Evolutionary conservation across 148 eudicot genomes (phyloP).

Genomic region (Vaccinium vitisidaea): DNA sequence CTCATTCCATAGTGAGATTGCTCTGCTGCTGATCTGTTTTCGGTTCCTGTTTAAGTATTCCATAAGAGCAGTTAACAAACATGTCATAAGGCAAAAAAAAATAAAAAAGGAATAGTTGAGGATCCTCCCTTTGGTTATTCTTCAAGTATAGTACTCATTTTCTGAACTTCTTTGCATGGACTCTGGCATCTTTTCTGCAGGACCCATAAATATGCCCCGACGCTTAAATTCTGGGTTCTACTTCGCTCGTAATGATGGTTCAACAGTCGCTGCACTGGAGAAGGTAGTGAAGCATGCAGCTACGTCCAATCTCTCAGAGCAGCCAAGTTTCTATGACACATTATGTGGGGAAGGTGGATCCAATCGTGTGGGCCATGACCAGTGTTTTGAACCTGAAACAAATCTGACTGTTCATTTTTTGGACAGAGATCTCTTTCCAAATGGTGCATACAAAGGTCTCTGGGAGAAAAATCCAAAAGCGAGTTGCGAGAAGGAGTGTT

Average conservation of each 20-base stretch:
- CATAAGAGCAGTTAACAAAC: background rate
- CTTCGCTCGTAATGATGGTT: constrained; percentile 67
- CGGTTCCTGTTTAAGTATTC: background rate
- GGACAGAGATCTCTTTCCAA: constrained; percentile 77
- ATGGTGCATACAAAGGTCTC: constrained; percentile 75
- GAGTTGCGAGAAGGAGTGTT: constrained; percentile 63
- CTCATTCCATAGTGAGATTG: background rate
- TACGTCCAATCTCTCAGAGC: constrained; percentile 78
- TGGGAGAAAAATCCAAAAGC: constrained; percentile 60
- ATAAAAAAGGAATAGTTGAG: background rate
- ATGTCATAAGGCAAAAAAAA: background rate
- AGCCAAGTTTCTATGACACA: constrained; percentile 87
- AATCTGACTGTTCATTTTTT: constrained; percentile 71
- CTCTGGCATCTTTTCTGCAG: constrained; percentile 35
- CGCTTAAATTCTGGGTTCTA: constrained; percentile 96
- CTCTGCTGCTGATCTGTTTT: background rate
- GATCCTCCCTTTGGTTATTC: constrained; percentile 8
- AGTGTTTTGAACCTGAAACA: constrained; percentile 73
- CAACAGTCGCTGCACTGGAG: constrained; percentile 70
- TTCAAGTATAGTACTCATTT: background rate
- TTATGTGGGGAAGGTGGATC: constrained; percentile 80
- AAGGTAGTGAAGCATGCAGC: constrained; percentile 90
- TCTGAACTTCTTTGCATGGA: background rate
- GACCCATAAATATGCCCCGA: constrained; percentile 84
- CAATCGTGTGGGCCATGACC: constrained; percentile 58